phyloP scores from a whole-genome alignment of 2,329 filamentous ascomycete genomes.

The Ustulina deusta region DNA sequence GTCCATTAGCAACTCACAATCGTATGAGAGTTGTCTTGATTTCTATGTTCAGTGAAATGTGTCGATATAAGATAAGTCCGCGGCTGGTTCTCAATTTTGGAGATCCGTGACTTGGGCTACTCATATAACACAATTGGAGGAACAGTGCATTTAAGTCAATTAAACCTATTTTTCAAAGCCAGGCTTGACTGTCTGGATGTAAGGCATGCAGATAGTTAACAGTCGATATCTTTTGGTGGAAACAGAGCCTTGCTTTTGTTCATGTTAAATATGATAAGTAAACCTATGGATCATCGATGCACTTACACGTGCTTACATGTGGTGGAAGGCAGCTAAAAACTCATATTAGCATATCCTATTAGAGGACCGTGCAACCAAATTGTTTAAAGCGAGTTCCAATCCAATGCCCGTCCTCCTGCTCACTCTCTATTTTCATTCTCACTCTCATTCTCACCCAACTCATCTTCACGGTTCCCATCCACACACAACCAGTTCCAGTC shows the following conservation, averaged over 20 bases:
- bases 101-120: no score
- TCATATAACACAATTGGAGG: neutral
- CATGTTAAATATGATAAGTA: no score
- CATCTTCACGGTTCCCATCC: neutral
- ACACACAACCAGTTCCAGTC: no score
- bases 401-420: no score
- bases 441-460: neutral
- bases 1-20: conserved; percentile 66
- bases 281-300: no score
- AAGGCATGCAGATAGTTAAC: no score
- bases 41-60: conserved; percentile 53
- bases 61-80: neutral
- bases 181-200: neutral
- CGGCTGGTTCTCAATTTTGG: neutral
- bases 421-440: no score
- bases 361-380: neutral
- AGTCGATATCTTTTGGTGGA: no score
- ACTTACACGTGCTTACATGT: no score
- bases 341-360: neutral
- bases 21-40: conserved; percentile 73
- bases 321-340: neutral
- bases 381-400: no score
- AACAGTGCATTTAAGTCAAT: neutral
- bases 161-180: neutral
- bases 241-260: no score